Conservation (phyloP, 768 basidiomycete genomes). For the Leccinum barrowsii region DNA sequence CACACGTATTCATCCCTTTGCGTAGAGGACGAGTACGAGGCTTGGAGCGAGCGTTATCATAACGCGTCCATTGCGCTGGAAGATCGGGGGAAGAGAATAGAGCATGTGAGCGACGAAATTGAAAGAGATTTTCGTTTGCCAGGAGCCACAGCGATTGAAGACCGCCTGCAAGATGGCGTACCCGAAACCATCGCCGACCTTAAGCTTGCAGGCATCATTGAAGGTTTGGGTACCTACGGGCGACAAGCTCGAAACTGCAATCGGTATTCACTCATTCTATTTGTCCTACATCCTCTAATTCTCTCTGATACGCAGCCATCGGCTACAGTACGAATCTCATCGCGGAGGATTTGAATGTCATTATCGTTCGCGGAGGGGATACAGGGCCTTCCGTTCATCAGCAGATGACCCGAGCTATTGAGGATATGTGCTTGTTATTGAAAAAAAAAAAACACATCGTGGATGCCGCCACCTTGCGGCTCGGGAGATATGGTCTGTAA, state of each 20-base stretch:
- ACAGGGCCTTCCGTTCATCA: slow-evolving; percentile 63
- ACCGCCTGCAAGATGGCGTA: slow-evolving; percentile 96
- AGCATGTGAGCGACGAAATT: slow-evolving; percentile 73
- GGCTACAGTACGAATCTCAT: slow-evolving; percentile 97
- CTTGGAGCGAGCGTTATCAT: slow-evolving; percentile 79
- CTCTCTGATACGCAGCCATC: slow-evolving; percentile 57
- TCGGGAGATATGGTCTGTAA: slow-evolving; percentile 2
- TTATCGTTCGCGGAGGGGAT: slow-evolving; percentile 82
- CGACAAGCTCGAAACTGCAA: slow-evolving; percentile 96
- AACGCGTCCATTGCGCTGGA: slow-evolving; percentile 76
- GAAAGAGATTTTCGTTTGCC: slow-evolving; percentile 78
- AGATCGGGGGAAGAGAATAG: slow-evolving; percentile 75
- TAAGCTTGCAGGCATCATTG: slow-evolving; percentile 89
- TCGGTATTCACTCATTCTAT: slow-evolving; percentile 48
- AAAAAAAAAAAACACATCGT: neutral
- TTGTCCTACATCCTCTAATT: slow-evolving; percentile 1
- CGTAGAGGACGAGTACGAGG: slow-evolving; percentile 70
- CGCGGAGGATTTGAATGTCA: slow-evolving; percentile 83
- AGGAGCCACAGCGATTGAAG: slow-evolving; percentile 97
- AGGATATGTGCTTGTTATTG: slow-evolving; percentile 36
- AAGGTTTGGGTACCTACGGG: slow-evolving; percentile 98
- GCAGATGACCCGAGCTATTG: slow-evolving; percentile 77
- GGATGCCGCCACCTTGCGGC: slow-evolving; percentile 1
- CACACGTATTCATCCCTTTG: slow-evolving; percentile 1
- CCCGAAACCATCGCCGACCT: slow-evolving; percentile 95